Conservation (phyloP, 495 filamentous ascomycete species). For the Penicillium soppii region DNA sequence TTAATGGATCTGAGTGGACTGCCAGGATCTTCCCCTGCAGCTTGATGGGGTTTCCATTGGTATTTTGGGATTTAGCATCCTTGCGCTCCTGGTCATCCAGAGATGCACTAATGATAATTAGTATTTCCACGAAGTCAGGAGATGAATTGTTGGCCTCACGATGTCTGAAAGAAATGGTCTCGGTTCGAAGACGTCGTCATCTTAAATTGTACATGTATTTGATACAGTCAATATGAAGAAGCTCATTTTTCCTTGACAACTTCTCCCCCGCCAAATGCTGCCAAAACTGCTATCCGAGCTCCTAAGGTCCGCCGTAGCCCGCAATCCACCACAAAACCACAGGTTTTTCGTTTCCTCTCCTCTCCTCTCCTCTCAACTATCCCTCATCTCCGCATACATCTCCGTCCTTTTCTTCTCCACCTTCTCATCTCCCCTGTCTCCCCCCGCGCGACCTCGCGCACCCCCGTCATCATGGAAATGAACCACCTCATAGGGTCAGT, state of each 20-base stretch:
- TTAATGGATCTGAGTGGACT: conserved; percentile 64
- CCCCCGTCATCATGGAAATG: conserved; percentile 49
- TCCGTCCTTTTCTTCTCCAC: conserved; percentile 6
- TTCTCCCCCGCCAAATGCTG: conserved; percentile 5
- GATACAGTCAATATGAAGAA: neutral
- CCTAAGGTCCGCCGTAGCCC: conserved; percentile 37
- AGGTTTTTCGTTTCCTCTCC: conserved; percentile 26
- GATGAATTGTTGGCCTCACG: conserved; percentile 24
- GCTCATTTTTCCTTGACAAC: conserved; percentile 3
- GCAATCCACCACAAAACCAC: conserved; percentile 37
- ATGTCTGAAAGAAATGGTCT: conserved; percentile 86
- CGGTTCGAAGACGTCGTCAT: conserved; percentile 68
- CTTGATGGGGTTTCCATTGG: conserved; percentile 74
- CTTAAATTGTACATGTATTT: neutral
- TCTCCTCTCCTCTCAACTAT: conserved; percentile 26
- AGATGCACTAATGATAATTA: conserved; percentile 55
- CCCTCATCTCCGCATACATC: conserved; percentile 5
- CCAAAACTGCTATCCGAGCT: conserved; percentile 39
- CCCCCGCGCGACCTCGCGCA: conserved; percentile 37
- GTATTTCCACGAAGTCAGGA: neutral
- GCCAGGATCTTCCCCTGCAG: conserved; percentile 85
- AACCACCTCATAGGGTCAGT: conserved; percentile 55
- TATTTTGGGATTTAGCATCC: conserved; percentile 78
- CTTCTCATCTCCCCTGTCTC: conserved; percentile 14
- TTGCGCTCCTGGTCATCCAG: conserved; percentile 71